Conservation (phyloP, 2,329 filamentous ascomycete species). For the Diaporthe nobilis region DNA sequence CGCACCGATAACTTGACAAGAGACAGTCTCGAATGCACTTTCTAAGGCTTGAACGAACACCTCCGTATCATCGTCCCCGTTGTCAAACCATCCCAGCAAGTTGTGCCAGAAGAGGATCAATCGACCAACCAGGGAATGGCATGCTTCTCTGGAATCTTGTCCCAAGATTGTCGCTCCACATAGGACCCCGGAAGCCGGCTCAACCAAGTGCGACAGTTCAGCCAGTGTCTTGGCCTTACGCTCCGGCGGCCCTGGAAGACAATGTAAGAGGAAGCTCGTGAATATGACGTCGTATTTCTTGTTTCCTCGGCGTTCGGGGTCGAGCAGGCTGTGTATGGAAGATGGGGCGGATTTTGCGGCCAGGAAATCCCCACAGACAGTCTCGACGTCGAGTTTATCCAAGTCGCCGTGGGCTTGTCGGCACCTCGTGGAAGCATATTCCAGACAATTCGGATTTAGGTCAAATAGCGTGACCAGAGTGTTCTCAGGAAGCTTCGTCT, state of each 20-base stretch:
- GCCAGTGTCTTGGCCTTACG: background rate
- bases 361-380: slow-evolving; percentile 8
- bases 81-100: slow-evolving; percentile 4
- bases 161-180: slow-evolving; percentile 21
- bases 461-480: slow-evolving; percentile 3
- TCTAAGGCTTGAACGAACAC: slow-evolving; percentile 8
- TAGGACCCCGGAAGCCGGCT: background rate
- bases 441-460: background rate
- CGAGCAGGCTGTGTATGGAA: background rate
- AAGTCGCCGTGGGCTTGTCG: slow-evolving; percentile 6
- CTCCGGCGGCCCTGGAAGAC: slow-evolving; percentile 1
- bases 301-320: background rate
- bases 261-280: background rate
- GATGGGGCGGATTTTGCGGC: background rate
- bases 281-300: background rate
- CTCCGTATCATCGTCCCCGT: background rate
- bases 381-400: background rate
- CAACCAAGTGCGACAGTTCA: background rate
- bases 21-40: slow-evolving; percentile 10
- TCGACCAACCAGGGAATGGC: background rate
- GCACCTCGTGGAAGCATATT: slow-evolving; percentile 9
- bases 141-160: background rate
- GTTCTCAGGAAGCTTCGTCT: background rate
- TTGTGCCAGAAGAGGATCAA: slow-evolving; percentile 12
- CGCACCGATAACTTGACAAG: slow-evolving; percentile 8